Base-by-base conservation (phyloP, 2,329 filamentous ascomycete genomes). In the Fusarium vanettenii region DNA sequence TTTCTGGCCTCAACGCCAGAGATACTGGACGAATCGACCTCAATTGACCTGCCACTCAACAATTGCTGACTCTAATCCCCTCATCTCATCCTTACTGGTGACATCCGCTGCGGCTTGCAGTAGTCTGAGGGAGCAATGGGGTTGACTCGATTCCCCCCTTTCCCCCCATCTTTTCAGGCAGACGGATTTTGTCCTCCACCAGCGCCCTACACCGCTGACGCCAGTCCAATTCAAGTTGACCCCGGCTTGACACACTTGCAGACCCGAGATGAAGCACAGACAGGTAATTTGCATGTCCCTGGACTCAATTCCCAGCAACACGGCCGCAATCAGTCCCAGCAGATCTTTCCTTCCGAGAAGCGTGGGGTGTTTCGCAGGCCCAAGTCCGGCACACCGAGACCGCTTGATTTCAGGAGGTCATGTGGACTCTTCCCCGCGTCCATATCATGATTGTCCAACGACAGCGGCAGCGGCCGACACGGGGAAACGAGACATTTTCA, bases 151-250 rank as follows among this genome's bases (percentile, higher is more conserved):
- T 41, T 27, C 68, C 68, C 71, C 63, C 67, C 43, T 33, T 55
- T 66, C 22, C 65, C 71, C 72, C 67, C 63, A 76, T 73, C 60
- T 70, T 60, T 67, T 60, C 71, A 78, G 76, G 76, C 76, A 79
- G 76, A 78, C 64, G 52, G 63, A 75, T 79, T 76, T 61, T 73
- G 50, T 62, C 41, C 63, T 62, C 56, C 64, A 60, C 60, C 25
- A 62, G 57, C 27, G 33, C 60, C 48, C 27, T 68, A 65, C 73
- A 76, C 73, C 72, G 71, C 71, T 60, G 41, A 31, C 57, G 64
- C 55, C 64, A 60, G 43, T 64, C 67, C 64, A 64, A 52, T 66
- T 72, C 57, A 62, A 68, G 52, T 55, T 70, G 50, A 62, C 39
- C 60, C 56, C 59, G 27, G 37, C 59, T 52, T 20, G 57, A 64